These are phyloP conservation scores for Gastrodia elata DNA, from an alignment of 106 monocot genomes.

Conservation along the genomic window DNA sequence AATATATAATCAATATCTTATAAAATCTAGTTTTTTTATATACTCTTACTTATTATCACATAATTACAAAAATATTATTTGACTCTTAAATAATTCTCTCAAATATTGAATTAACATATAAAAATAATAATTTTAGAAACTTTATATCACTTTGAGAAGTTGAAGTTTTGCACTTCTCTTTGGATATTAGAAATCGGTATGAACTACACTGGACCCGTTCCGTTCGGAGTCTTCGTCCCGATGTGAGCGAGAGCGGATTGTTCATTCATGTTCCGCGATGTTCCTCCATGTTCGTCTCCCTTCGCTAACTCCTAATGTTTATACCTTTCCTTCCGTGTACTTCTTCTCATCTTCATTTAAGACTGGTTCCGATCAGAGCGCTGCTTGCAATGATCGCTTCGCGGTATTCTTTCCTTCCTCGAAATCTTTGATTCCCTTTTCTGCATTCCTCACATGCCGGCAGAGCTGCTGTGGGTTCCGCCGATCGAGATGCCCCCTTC, in stretches of 20 bases:
- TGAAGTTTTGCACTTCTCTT: too few species aligned
- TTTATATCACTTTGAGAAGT: too few species aligned
- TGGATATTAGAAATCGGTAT: too few species aligned
- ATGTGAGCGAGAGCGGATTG: conserved; percentile 1
- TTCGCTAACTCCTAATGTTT: neutral
- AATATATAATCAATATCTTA: too few species aligned
- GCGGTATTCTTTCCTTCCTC: neutral
- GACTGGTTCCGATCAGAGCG: conserved; percentile 2
- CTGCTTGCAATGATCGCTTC: neutral
- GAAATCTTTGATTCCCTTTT: neutral
- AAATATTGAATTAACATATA: too few species aligned
- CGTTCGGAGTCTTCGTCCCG: neutral
- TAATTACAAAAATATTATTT: too few species aligned
- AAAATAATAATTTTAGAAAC: too few species aligned
- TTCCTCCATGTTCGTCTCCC: neutral
- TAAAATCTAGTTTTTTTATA: too few species aligned
- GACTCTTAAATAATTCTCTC: too few species aligned
- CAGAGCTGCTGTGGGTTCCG: neutral
- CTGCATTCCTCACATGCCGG: neutral
- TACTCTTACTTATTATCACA: too few species aligned
- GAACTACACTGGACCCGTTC: too few species aligned
- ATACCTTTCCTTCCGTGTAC: neutral
- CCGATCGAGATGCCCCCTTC: neutral
- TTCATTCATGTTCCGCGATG: neutral
- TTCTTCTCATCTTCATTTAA: neutral